phyloP scores from a whole-genome alignment of 495 filamentous ascomycete genomes.

The Aspergillus sclerotioniger region DNA sequence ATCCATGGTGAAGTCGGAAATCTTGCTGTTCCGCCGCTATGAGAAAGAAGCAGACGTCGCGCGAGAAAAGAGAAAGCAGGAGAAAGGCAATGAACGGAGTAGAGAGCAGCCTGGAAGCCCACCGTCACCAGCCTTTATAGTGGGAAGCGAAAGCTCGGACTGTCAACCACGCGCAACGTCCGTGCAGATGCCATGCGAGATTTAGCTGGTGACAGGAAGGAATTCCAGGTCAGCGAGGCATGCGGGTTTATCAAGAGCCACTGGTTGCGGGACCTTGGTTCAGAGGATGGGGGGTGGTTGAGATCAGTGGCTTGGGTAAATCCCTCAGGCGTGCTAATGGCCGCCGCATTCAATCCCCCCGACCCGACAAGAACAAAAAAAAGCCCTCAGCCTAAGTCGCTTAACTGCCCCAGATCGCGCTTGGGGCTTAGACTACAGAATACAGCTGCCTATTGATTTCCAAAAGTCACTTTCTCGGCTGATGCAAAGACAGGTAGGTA shows the following conservation, averaged over 20 bases:
- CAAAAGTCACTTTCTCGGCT: too few relatives aligned
- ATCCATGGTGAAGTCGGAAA: conserved; percentile 9
- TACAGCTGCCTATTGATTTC: background rate
- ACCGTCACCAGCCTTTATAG: background rate
- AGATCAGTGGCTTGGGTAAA: conserved; percentile 9
- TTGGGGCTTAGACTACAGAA: background rate
- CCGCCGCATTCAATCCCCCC: background rate
- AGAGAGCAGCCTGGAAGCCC: background rate
- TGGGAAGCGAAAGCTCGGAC: background rate
- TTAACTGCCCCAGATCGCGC: too few relatives aligned
- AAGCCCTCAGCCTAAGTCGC: background rate
- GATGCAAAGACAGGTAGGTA: background rate
- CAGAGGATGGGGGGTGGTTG: background rate
- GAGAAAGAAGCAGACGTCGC: background rate
- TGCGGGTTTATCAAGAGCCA: conserved; percentile 6
- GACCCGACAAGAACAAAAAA: background rate
- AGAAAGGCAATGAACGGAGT: background rate
- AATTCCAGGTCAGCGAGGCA: background rate
- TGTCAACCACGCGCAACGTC: conserved; percentile 3
- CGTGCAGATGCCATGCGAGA: conserved; percentile 3
- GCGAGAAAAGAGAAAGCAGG: background rate
- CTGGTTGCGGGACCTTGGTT: background rate
- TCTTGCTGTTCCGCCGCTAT: background rate
- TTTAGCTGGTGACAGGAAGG: background rate
- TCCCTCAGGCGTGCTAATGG: conserved; percentile 1